phyloP scores from a whole-genome alignment of 1,284 basidiomycete species.

The Pyrrhoderma lamaoense region DNA sequence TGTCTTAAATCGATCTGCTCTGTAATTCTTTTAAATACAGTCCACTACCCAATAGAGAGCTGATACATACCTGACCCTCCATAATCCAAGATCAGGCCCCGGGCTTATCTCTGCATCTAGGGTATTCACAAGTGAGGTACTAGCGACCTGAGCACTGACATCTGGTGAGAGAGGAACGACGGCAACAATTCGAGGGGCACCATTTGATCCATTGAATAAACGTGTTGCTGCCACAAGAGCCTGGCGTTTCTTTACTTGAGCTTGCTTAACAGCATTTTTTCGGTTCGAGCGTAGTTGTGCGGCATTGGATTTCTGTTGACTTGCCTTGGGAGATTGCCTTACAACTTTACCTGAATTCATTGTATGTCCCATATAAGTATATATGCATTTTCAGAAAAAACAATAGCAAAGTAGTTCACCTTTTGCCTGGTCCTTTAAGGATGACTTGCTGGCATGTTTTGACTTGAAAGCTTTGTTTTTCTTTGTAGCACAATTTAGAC shows the following conservation, averaged over 20 bases:
- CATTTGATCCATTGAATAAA: slow-evolving; percentile 70
- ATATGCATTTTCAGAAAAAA: not conserved
- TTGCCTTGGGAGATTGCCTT: slow-evolving; percentile 47
- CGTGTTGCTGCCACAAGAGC: slow-evolving; percentile 62
- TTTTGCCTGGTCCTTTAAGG: slow-evolving; percentile 76
- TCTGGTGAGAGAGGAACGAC: slow-evolving; percentile 73
- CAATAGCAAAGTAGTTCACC: slow-evolving; percentile 37
- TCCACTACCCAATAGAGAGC: slow-evolving; percentile 15
- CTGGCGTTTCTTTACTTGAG: slow-evolving; percentile 63
- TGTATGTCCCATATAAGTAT: not conserved
- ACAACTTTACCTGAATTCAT: slow-evolving; percentile 42
- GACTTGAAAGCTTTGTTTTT: slow-evolving; percentile 88
- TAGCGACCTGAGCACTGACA: slow-evolving; percentile 45
- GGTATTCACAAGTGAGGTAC: slow-evolving; percentile 56
- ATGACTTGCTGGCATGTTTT: slow-evolving; percentile 79
- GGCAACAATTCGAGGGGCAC: slow-evolving; percentile 74
- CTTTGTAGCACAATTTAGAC: slow-evolving; percentile 31
- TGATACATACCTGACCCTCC: slow-evolving; percentile 55
- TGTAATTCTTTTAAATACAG: slow-evolving; percentile 25
- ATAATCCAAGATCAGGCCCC: slow-evolving; percentile 46
- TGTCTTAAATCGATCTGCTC: slow-evolving; percentile 83
- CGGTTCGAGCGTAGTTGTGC: slow-evolving; percentile 64
- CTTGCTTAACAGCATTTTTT: slow-evolving; percentile 75
- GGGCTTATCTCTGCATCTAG: slow-evolving; percentile 53
- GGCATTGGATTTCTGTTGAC: slow-evolving; percentile 32